Percentiles rank a stretch among this genome's conserved stretches.
Conservation (phyloP, 1,284 basidiomycete species). For the Boletellus deceptivus region DNA sequence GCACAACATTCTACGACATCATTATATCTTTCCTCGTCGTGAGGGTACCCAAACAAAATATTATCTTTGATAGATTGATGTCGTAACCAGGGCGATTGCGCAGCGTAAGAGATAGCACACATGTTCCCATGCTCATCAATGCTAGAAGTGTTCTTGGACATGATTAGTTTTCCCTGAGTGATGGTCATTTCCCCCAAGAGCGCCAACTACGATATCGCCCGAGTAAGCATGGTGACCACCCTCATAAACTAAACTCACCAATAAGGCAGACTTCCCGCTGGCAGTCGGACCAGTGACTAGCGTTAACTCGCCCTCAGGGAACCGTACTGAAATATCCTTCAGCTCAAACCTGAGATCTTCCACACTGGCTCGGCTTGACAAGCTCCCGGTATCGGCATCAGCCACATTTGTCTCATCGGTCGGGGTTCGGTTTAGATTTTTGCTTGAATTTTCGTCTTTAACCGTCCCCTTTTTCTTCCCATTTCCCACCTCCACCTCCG, state of each 20-base stretch:
- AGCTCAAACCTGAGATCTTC: conserved; percentile 53
- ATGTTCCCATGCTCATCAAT: conserved; percentile 42
- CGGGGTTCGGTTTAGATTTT: not conserved
- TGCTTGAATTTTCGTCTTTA: conserved; percentile 3
- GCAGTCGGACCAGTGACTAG: conserved; percentile 63
- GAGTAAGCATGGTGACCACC: not conserved
- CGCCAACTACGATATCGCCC: conserved; percentile 23
- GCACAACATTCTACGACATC: conserved; percentile 59
- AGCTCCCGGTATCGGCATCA: conserved; percentile 12
- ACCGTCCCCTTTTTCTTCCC: conserved; percentile 12
- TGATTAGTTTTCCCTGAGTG: conserved; percentile 30
- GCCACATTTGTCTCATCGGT: conserved; percentile 10
- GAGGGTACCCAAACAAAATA: conserved; percentile 46
- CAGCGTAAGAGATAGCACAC: conserved; percentile 56
- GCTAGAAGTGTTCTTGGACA: conserved; percentile 42
- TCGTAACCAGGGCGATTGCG: conserved; percentile 62
- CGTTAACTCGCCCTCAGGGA: conserved; percentile 58
- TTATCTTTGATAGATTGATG: conserved; percentile 45
- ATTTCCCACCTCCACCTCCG: conserved; percentile 12
- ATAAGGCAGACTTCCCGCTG: conserved; percentile 58
- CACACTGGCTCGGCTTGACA: conserved; percentile 12
- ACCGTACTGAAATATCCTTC: conserved; percentile 51
- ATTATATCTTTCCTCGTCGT: conserved; percentile 42
- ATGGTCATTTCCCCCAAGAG: conserved; percentile 35
- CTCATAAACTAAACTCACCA: conserved; percentile 19